These are phyloP conservation scores for Eucalyptus lansdowneana DNA, from an alignment of 345 rosid genomes.

Conservation along the genomic window DNA sequence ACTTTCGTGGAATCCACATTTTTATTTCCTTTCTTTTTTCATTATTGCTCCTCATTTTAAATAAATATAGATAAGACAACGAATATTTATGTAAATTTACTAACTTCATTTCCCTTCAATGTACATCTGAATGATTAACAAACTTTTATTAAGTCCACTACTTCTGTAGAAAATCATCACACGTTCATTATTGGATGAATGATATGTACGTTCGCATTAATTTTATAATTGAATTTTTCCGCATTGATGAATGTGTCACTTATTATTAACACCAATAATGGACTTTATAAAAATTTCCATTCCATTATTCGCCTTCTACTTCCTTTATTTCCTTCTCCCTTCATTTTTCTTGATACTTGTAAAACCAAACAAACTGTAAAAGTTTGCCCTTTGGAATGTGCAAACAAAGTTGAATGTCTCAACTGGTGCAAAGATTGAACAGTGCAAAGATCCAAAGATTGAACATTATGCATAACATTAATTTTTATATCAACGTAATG, in stretches of 20 bases:
- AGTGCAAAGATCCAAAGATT: not conserved
- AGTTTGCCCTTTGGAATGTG: not conserved
- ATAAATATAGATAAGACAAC: not conserved
- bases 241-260: not conserved
- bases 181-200: not conserved
- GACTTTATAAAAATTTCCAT: not conserved
- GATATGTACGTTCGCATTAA: not conserved
- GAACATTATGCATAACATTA: not conserved
- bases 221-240: not conserved
- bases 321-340: not conserved
- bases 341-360: not conserved
- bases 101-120: not conserved
- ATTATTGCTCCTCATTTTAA: not conserved
- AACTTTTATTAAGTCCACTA: not conserved
- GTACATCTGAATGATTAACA: not conserved
- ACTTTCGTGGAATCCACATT: not conserved
- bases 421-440: not conserved
- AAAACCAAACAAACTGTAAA: not conserved
- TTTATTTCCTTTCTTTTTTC: not conserved
- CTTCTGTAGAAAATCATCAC: not conserved
- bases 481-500: not conserved
- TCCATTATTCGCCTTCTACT: not conserved
- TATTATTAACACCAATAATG: not conserved
- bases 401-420: not conserved
- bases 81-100: not conserved